Conservation (phyloP, 2,329 filamentous ascomycete genomes). For the Neofusicoccum kwambonambiense region DNA sequence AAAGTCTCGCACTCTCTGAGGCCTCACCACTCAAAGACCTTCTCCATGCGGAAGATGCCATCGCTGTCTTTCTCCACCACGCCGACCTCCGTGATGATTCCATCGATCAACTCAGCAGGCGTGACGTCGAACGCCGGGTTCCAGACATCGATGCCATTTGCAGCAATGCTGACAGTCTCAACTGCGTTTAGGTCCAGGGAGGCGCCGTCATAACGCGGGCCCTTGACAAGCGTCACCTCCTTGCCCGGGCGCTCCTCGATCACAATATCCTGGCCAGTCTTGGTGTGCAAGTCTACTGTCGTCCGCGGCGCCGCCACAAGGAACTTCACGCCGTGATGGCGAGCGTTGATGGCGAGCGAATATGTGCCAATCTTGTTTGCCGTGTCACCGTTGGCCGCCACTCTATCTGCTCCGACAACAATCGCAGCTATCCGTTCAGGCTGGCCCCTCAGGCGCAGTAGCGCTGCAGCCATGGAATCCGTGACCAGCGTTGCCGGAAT, state of each 20-base stretch:
- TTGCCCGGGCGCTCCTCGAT: slow-evolving; percentile 83
- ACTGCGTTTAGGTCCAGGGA: slow-evolving; percentile 62
- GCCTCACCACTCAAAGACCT: slow-evolving; percentile 37
- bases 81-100: slow-evolving; percentile 88
- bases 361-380: slow-evolving; percentile 99
- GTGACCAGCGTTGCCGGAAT: slow-evolving; percentile 92
- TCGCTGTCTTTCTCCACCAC: slow-evolving; percentile 73
- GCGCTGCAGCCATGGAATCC: slow-evolving; percentile 91
- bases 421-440: slow-evolving; percentile 75
- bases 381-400: slow-evolving; percentile 94
- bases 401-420: slow-evolving; percentile 90
- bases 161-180: slow-evolving; percentile 76
- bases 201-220: slow-evolving; percentile 66
- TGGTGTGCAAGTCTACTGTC: slow-evolving; percentile 82
- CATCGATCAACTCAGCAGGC: slow-evolving; percentile 83
- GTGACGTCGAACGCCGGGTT: slow-evolving; percentile 98
- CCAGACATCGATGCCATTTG: slow-evolving; percentile 78
- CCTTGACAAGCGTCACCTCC: slow-evolving; percentile 83
- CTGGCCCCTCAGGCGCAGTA: slow-evolving; percentile 65
- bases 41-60: slow-evolving; percentile 64
- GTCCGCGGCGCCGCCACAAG: slow-evolving; percentile 93
- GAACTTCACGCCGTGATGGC: slow-evolving; percentile 86
- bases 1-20: slow-evolving; percentile 27
- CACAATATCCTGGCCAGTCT: slow-evolving; percentile 73
- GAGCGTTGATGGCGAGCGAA: slow-evolving; percentile 83